Base-by-base conservation (phyloP, 140 eudicot species). In the Stevia rebaudiana region DNA sequence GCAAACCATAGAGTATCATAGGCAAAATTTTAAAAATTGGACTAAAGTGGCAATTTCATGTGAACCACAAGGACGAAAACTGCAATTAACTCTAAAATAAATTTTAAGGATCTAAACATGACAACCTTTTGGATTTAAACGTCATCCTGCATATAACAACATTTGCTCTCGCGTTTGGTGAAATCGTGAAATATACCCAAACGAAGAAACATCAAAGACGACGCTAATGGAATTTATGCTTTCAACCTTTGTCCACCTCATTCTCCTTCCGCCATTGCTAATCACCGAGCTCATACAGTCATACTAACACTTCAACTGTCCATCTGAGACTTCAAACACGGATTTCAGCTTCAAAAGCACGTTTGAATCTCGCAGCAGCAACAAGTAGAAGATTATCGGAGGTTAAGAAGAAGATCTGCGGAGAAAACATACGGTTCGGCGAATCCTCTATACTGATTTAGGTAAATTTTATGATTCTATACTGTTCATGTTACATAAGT, bases 231-330 rank as follows among this genome's bases (percentile, higher is more conserved):
- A 57, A 67, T 57, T 28, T 42, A 21, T 35, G 53, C 61, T 70
- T 43, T 60, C 59, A 70, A 60, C 48, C 56, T 69, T 25, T 28
- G 49, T 57, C 67, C 74, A 69, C 47, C 33, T 69, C 74, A 69
- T 57, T 37, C 41, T 36, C 30, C 67, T 36, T 70, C 75, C 62
- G 69, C 75, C 75, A 70, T 70, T 70, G 69, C 61, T 33, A 70
- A 70, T 47, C 52, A 47, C 69, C 11, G 53, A 70, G 28, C 42
- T 60, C 53, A 47, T 6, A 70, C 62, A n/a, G n/a, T 48, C 17
- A 15, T 8, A 70, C 61, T 60, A 64, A 44, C 68, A 33, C 41
- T 35, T 70, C 41, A 46, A 70, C 12, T 46, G 30, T n/a, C 13
- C 17, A 16, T 59, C 50, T 4, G 11, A 46, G 17, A n/a, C 68